These are phyloP conservation scores for Teratosphaeria viscida DNA, from an alignment of 2,329 filamentous ascomycete genomes.

Conservation along the genomic window DNA sequence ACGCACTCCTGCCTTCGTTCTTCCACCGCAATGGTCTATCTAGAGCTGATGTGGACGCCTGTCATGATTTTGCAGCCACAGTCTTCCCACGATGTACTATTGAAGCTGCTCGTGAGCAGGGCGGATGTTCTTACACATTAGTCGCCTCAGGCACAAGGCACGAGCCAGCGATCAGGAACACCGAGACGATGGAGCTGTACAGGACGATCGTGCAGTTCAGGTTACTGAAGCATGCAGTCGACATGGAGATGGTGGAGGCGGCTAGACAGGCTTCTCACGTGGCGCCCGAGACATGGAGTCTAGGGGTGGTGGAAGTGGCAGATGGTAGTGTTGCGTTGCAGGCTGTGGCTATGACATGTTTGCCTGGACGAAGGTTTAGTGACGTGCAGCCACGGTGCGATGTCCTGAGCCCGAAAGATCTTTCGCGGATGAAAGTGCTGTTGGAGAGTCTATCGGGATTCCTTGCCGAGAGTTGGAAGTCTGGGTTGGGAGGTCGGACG, in stretches of 20 bases:
- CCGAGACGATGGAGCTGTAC: background rate
- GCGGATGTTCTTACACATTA: conserved; percentile 3
- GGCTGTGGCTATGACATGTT: background rate
- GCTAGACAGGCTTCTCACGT: background rate
- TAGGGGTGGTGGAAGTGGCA: background rate
- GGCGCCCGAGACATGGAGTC: conserved; percentile 1
- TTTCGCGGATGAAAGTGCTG: background rate
- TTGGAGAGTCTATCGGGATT: background rate
- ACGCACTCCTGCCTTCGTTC: background rate
- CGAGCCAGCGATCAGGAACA: no score
- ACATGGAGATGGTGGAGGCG: background rate
- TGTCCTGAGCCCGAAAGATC: background rate
- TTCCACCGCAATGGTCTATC: conserved; percentile 1
- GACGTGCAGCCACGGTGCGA: conserved; percentile 2
- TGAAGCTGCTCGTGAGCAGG: background rate
- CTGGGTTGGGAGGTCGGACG: background rate
- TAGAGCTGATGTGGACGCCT: background rate
- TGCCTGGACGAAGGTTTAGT: conserved; percentile 1
- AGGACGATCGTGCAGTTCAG: conserved; percentile 5
- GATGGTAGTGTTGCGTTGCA: background rate
- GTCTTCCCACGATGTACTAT: background rate
- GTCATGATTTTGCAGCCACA: background rate
- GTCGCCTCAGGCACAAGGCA: background rate
- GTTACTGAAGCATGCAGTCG: conserved; percentile 1
- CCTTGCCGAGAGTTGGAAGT: background rate